Percentiles rank a stretch among this genome's conserved stretches.
Evolutionary conservation across 2,329 filamentous ascomycete species (phyloP).

Genomic region (Exophiala phaeomuriformis): DNA sequence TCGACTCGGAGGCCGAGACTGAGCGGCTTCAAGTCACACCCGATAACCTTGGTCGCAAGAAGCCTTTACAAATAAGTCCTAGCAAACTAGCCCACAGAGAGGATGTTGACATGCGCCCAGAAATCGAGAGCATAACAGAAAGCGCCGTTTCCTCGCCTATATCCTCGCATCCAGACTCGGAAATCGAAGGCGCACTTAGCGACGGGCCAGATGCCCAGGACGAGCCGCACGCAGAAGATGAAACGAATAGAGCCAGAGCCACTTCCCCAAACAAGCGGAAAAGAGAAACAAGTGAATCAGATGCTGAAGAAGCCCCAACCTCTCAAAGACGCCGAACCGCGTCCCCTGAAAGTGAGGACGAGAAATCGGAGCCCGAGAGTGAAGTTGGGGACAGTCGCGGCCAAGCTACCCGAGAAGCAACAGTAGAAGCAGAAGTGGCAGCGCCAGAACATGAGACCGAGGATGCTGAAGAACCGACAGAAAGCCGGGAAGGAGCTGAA

Average conservation of each 20-base stretch:
- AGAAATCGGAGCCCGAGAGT: constrained; percentile 28
- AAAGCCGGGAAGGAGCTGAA: constrained; percentile 33
- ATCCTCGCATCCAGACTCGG: constrained; percentile 23
- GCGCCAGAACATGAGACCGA: constrained; percentile 37
- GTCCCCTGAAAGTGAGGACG: constrained; percentile 32
- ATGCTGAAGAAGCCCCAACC: constrained; percentile 28
- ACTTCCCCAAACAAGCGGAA: constrained; percentile 34
- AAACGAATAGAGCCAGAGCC: neutral
- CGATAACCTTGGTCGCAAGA: constrained; percentile 50
- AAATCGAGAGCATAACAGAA: constrained; percentile 34
- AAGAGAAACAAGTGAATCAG: constrained; percentile 21
- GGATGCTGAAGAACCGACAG: constrained; percentile 43
- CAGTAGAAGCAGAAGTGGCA: constrained; percentile 28
- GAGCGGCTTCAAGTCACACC: constrained; percentile 89
- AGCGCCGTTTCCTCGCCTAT: constrained; percentile 27
- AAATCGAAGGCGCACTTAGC: constrained; percentile 20
- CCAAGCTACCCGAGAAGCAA: constrained; percentile 30
- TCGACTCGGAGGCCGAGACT: constrained; percentile 82
- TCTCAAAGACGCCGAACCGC: constrained; percentile 33
- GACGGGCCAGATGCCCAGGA: constrained; percentile 23
- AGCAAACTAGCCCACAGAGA: constrained; percentile 62
- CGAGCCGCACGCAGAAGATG: constrained; percentile 20
- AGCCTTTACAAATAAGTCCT: constrained; percentile 60
- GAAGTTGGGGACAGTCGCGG: constrained; percentile 27
- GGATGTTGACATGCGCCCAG: constrained; percentile 24